Base-by-base conservation (phyloP, 225 moss, liverwort and hornwort species). In the Polytrichum formosum region DNA sequence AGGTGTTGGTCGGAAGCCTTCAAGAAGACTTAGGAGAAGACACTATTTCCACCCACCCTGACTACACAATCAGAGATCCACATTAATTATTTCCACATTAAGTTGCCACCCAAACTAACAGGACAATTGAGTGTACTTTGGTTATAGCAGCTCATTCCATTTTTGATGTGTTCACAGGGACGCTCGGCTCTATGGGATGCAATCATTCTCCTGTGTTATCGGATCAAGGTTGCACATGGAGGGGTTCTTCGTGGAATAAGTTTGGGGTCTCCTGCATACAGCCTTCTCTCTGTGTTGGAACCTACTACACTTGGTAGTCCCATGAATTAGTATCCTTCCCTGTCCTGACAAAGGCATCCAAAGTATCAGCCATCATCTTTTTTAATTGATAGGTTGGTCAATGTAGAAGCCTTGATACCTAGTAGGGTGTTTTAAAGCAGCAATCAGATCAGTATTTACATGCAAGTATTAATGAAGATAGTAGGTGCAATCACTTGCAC, bases 201-300 rank as follows among this genome's bases (percentile, higher is more conserved):
- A 9, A 68, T 94, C 64, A 83, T 98, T 70, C 78, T 98, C 35
- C 76, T 98, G 56, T 92, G 92, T 77, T 78, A 91, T 76, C 88
- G 94, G 63, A 86, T 98, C 74, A 91, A 91, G 82, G 72, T 88
- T 27, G 94, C 92, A 29, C 94, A 98, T 87, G 94, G 92, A 68
- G 98, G 98, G 61, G 98, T 98, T 56, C 76, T 98, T 22, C 90
- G 94, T 63, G 98, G 98, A 26, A 88, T 98, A 71, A 92, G 83
- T 82, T 78, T 98, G 29, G 94, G 90, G 13, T 94, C 98, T 21
- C 87, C 91, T 68, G 88, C 94, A 6, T 94, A 90, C 54, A 91
- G 86, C 67, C 91, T 98, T 20, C 87, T 88, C 67, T 81, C 91
- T 26, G 90, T 98, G 16, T 74, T 98, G 73, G 91, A 94, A 27